phyloP scores from a whole-genome alignment of 345 rosid genomes.

The Lepidium sativum region DNA sequence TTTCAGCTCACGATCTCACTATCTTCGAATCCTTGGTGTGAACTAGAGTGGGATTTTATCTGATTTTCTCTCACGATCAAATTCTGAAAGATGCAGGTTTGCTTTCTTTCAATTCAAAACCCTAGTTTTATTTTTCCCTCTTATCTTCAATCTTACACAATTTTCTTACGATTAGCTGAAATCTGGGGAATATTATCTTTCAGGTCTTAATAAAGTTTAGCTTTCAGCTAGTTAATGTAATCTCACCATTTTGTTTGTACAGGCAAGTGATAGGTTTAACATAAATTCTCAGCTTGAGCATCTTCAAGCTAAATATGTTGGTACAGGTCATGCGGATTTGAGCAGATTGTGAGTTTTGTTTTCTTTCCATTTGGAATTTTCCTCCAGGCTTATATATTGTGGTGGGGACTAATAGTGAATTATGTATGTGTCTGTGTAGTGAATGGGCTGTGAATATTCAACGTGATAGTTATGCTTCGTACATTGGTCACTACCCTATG shows the following conservation, averaged over 20 bases:
- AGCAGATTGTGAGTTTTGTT: constrained; percentile 24
- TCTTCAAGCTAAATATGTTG: constrained; percentile 95
- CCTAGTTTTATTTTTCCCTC: too few relatives aligned
- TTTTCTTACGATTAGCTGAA: not conserved
- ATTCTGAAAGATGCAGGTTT: constrained; percentile 6
- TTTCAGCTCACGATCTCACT: too few relatives aligned
- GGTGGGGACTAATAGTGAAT: not conserved
- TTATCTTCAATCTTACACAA: not conserved
- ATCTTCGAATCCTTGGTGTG: too few relatives aligned
- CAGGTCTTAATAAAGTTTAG: not conserved
- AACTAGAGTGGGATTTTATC: too few relatives aligned
- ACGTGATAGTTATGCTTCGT: too few relatives aligned
- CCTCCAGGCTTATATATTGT: too few relatives aligned
- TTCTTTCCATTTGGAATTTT: too few relatives aligned
- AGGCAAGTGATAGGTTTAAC: constrained; percentile 99
- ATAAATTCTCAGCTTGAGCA: constrained; percentile 98
- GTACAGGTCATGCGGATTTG: not conserved
- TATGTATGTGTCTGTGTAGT: constrained; percentile 22
- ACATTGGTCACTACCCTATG: not conserved
- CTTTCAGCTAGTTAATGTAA: not conserved
- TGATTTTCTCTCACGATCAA: not conserved
- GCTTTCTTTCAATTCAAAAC: not conserved
- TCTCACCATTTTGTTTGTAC: constrained; percentile 18
- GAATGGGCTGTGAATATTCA: too few relatives aligned
- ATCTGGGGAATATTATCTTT: not conserved